phyloP scores from a whole-genome alignment of 257 asterid genomes.

The Solanum appendiculatum region DNA sequence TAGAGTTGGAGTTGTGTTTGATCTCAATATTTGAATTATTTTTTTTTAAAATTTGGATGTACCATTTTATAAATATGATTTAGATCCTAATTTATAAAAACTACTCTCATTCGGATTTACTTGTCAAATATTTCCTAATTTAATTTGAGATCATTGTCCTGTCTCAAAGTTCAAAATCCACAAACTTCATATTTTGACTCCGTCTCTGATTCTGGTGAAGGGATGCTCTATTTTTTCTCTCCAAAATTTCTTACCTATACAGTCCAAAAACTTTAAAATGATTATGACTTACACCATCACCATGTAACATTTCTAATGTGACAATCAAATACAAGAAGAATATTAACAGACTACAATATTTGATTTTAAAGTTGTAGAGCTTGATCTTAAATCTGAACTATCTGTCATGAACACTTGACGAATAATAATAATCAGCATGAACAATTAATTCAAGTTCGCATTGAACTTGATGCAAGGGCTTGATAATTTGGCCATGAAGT shows the following conservation, averaged over 20 bases:
- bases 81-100: not conserved
- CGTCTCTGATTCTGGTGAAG: no score
- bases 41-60: not conserved
- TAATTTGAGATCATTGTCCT: no score
- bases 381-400: not conserved
- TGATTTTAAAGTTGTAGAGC: not conserved
- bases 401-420: not conserved
- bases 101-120: no score
- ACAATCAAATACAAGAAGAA: not conserved
- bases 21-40: no score
- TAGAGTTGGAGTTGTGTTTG: not conserved
- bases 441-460: not conserved
- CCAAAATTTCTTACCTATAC: not conserved
- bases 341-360: not conserved
- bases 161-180: no score
- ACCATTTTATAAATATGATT: not conserved
- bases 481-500: not conserved
- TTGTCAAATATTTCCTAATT: no score
- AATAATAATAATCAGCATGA: not conserved
- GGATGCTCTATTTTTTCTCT: not conserved
- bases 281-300: not conserved
- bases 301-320: not conserved
- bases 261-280: not conserved
- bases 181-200: not conserved
- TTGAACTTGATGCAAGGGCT: not conserved